Evolutionary conservation across 2,329 filamentous ascomycete species (phyloP).

Genomic region (Lizonia empirigonia): DNA sequence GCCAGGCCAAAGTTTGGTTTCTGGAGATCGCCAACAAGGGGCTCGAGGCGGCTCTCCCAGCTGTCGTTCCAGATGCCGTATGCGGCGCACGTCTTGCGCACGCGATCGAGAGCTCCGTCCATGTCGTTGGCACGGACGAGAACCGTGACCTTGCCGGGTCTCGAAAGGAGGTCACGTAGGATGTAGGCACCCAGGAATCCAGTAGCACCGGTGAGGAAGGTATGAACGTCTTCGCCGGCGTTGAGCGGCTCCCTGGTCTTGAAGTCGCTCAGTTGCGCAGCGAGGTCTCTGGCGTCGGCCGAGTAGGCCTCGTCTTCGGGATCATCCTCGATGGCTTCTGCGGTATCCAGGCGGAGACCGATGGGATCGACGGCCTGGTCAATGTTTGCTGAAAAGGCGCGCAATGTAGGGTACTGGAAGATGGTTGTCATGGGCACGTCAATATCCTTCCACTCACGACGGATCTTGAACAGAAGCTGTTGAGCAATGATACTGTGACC

Average conservation of each 20-base stretch:
- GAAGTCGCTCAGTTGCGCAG: slow-evolving; percentile 52
- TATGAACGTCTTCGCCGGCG: slow-evolving; percentile 56
- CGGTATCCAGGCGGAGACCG: slow-evolving; percentile 52
- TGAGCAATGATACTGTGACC: slow-evolving; percentile 83
- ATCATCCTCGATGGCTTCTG: slow-evolving; percentile 50
- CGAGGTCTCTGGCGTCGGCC: slow-evolving; percentile 59
- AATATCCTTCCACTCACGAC: slow-evolving; percentile 64
- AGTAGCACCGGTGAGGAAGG: slow-evolving; percentile 87
- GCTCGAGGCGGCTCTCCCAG: slow-evolving; percentile 69
- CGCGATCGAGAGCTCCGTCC: slow-evolving; percentile 65
- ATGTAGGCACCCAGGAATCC: slow-evolving; percentile 88
- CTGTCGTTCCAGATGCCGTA: slow-evolving; percentile 79
- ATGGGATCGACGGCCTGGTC: slow-evolving; percentile 57
- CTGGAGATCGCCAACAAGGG: slow-evolving; percentile 74
- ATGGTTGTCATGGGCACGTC: slow-evolving; percentile 74
- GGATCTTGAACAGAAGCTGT: slow-evolving; percentile 75
- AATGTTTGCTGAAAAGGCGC: slow-evolving; percentile 60
- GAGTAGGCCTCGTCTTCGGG: slow-evolving; percentile 60
- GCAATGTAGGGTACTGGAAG: slow-evolving; percentile 69
- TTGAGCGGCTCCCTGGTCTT: slow-evolving; percentile 50
- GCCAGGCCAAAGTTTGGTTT: slow-evolving; percentile 76
- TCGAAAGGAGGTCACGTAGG: slow-evolving; percentile 72
- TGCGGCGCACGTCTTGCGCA: slow-evolving; percentile 70
- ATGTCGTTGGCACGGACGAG: slow-evolving; percentile 74
- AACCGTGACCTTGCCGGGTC: slow-evolving; percentile 70